Percentiles rank a stretch among this genome's conserved stretches.
Evolutionary conservation across 1,284 basidiomycete species (phyloP).

Genomic region (Ganoderma multipileum): DNA sequence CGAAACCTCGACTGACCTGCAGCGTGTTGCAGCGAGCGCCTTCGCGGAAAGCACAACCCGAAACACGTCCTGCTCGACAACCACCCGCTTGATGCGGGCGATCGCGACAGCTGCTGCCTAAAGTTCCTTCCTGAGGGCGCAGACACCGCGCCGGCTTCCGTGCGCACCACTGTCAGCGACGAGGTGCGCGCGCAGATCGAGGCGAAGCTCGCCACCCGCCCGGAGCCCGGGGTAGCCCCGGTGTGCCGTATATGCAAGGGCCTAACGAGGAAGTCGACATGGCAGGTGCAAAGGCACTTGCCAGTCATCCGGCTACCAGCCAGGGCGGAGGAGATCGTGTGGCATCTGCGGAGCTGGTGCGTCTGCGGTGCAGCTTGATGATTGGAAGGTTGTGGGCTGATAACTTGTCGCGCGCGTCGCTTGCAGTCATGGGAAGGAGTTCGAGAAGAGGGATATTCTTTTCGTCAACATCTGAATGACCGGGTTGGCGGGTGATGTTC

Average conservation of each 20-base stretch:
- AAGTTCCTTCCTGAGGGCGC: constrained; percentile 14
- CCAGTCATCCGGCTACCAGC: neutral
- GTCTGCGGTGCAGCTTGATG: no score
- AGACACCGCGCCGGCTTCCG: neutral
- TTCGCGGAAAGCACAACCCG: neutral
- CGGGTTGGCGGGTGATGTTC: no score
- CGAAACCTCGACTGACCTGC: neutral
- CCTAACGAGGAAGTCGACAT: neutral
- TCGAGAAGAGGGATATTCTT: constrained; percentile 15
- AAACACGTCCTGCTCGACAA: neutral
- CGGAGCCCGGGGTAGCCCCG: neutral
- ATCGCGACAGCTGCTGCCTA: constrained; percentile 3
- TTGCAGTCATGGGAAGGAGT: constrained; percentile 20
- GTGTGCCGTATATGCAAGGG: neutral
- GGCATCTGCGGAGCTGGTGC: neutral
- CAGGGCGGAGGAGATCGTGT: neutral
- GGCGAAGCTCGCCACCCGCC: neutral
- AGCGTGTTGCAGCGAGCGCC: neutral
- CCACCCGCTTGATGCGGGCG: neutral
- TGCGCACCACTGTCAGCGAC: neutral
- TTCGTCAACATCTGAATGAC: neutral
- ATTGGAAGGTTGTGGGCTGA: neutral
- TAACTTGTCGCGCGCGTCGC: no score
- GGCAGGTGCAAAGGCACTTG: neutral
- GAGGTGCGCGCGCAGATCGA: neutral